Evolutionary conservation across 2,329 filamentous ascomycete species (phyloP), one percentile per base, ranked within the genome.

Genomic region (Rugonectria rugulosa): DNA sequence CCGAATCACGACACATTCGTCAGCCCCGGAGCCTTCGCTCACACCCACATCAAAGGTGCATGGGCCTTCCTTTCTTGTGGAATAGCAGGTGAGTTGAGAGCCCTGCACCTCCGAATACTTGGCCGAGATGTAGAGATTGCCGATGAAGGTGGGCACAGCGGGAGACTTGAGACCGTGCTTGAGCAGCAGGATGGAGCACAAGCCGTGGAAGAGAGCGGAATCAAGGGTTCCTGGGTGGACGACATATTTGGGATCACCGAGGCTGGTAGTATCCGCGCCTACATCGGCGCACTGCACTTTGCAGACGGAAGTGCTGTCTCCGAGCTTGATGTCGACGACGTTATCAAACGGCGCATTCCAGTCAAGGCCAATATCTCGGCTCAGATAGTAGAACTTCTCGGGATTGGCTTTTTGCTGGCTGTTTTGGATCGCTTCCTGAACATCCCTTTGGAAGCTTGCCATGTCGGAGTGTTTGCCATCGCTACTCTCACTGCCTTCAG

Each of bases 331-430:
- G 15, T 50, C 47, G 21, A 50, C 38, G 15, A 50, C 47, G 38
- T 50, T 50, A n/a, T 50, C 47, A 12, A 50, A 50, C 7, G 47
- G 47, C 4, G 40, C n/a, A 19, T 40, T 50, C 47, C 47, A 50
- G 20, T 50, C 47, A 11, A 50, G 38, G n/a, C 47, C 47, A 20
- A 50, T 50, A 36, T 50, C 47, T 23, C 40, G 40, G 47, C 47
- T 50, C 2, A 50, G 38, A 12, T 50, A 50, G 38, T 50, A 50
- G 14, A 50, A 50, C 29, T 50, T 50, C 9, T 40, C 26, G 15
- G 37, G 47, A 17, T 24, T 50, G 11, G 31, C 40, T 11, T 26
- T 17, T 29, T 50, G 47, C 37, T 50, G 47, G 29, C 47, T 50
- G 17, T 50, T 36, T 6, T 50, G 8, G 20, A 50, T 36, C 2